Percentiles rank a stretch among this genome's conserved stretches.
Conservation (phyloP, 805 yeast species). For the Sugiyamaella chiloensis region DNA sequence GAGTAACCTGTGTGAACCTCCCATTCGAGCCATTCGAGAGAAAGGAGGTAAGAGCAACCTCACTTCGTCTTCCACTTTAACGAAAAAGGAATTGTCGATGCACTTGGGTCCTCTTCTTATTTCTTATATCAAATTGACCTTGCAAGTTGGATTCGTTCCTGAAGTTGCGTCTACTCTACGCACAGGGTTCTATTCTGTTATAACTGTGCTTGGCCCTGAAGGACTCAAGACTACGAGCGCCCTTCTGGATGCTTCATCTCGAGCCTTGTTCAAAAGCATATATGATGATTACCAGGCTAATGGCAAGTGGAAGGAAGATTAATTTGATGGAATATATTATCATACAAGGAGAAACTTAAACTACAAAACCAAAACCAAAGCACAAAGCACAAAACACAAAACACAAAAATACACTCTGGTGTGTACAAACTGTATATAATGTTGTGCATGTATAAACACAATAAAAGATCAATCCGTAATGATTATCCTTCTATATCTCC, state of each 20-base stretch:
- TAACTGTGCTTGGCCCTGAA: slow-evolving; percentile 64
- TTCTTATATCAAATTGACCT: slow-evolving; percentile 54
- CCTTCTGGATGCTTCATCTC: slow-evolving; percentile 65
- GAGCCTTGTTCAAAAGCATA: slow-evolving; percentile 60
- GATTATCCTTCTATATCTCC: slow-evolving; percentile 31
- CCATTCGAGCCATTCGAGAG: slow-evolving; percentile 32
- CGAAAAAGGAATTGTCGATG: slow-evolving; percentile 61
- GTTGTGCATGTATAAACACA: not conserved
- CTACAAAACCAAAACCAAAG: no score
- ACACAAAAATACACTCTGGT: no score
- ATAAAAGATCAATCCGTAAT: not conserved
- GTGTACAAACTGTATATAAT: not conserved
- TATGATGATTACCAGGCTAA: slow-evolving; percentile 69
- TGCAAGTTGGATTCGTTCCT: slow-evolving; percentile 48
- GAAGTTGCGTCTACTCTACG: slow-evolving; percentile 48
- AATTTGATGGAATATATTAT: no score
- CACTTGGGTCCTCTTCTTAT: slow-evolving; percentile 58
- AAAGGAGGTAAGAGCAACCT: slow-evolving; percentile 38
- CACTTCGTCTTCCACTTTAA: slow-evolving; percentile 52
- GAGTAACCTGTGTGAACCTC: slow-evolving; percentile 72
- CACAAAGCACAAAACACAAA: no score
- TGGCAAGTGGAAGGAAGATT: slow-evolving; percentile 79
- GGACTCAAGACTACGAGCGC: slow-evolving; percentile 64
- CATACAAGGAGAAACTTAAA: no score
- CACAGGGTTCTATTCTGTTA: slow-evolving; percentile 56